Evolutionary conservation across 768 basidiomycete species (phyloP).

Genomic region (Trametes cingulata): DNA sequence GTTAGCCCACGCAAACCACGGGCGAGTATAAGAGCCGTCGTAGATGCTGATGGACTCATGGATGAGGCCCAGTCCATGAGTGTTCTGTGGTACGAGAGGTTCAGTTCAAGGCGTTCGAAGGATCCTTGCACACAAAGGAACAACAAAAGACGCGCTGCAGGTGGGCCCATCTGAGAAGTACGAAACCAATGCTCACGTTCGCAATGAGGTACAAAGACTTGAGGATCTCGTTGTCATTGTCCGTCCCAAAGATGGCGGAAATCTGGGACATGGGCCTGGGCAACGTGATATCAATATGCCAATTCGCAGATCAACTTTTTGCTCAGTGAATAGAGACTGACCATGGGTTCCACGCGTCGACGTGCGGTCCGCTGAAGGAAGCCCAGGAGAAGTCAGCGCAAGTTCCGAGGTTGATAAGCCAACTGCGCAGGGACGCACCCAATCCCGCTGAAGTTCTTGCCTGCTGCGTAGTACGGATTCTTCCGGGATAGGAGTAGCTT

Average conservation of each 20-base stretch:
- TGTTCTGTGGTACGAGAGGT: conserved; percentile 50
- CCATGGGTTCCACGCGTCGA: conserved; percentile 74
- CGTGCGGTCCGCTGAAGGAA: conserved; percentile 66
- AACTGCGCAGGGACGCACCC: conserved; percentile 47
- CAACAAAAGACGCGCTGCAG: not conserved
- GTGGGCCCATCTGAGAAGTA: not conserved
- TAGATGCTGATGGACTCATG: conserved; percentile 76
- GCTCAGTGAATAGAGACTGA: conserved; percentile 26
- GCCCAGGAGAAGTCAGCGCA: not conserved
- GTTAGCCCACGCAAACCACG: conserved; percentile 85
- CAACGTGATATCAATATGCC: not conserved
- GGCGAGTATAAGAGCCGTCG: conserved; percentile 58
- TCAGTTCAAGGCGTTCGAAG: not conserved
- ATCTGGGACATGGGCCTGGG: conserved; percentile 80
- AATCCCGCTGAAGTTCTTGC: conserved; percentile 63
- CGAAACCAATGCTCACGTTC: conserved; percentile 51
- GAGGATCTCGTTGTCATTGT: conserved; percentile 69
- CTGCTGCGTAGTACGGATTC: conserved; percentile 72
- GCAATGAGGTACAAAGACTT: conserved; percentile 61
- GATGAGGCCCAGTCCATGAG: conserved; percentile 71
- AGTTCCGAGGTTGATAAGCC: not conserved
- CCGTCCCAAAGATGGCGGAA: conserved; percentile 70
- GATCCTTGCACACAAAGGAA: not conserved
- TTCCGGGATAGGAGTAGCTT: conserved; percentile 57
- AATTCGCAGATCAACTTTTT: not conserved